These are phyloP conservation scores for Trichophyton benhamiae DNA, from an alignment of 2,329 filamentous ascomycete species.

Conservation along the genomic window DNA sequence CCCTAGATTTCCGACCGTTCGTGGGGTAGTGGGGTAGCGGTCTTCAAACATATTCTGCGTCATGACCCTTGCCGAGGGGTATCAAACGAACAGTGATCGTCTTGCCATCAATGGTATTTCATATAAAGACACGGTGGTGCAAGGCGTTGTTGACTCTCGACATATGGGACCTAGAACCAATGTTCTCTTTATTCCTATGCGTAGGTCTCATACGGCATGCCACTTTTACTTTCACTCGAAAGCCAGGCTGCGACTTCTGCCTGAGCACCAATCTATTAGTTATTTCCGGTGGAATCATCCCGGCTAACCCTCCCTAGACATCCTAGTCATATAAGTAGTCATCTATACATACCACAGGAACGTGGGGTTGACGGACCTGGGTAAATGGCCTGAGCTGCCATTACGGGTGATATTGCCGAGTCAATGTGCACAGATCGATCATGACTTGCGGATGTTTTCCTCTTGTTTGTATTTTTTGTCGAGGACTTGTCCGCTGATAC, in stretches of 20 bases:
- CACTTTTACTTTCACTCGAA: neutral
- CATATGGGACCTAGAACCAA: neutral
- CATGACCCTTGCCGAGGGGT: neutral
- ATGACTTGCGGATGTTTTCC: neutral
- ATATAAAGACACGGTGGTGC: neutral
- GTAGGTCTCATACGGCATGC: too few species aligned
- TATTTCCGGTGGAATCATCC: neutral
- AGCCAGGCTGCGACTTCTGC: neutral
- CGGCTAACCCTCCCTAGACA: neutral
- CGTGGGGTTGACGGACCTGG: neutral
- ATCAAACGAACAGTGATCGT: neutral
- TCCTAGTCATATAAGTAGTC: neutral
- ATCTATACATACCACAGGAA: neutral
- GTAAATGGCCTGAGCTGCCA: neutral
- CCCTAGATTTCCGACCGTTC: neutral
- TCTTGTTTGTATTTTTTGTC: neutral
- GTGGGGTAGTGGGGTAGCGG: neutral
- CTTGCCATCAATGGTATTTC: neutral
- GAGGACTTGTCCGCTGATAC: too few species aligned
- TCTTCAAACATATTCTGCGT: neutral
- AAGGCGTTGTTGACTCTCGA: neutral
- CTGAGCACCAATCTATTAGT: neutral
- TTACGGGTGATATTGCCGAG: neutral
- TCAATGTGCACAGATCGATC: neutral
- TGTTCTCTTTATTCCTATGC: neutral